Percentiles rank a stretch among this genome's conserved stretches.
Conservation (phyloP, 2,329 filamentous ascomycete genomes). For the Alternaria burnsii region DNA sequence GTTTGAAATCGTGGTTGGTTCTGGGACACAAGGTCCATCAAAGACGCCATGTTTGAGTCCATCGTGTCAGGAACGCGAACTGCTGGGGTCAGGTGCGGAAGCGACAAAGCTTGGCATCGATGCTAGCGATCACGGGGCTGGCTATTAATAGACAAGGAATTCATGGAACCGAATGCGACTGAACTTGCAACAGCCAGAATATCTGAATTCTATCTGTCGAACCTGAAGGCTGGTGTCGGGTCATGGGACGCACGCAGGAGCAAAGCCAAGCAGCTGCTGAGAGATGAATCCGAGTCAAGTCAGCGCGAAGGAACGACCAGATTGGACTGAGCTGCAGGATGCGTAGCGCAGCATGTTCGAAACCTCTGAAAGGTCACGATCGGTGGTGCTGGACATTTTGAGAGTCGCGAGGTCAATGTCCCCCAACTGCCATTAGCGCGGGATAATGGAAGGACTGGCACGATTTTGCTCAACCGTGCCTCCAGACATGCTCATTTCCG, state of each 20-base stretch:
- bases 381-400: slow-evolving; percentile 15
- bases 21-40: slow-evolving; percentile 56
- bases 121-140: background rate
- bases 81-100: slow-evolving; percentile 7
- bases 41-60: slow-evolving; percentile 48
- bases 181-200: background rate
- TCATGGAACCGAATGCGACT: background rate
- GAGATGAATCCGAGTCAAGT: no score
- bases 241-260: background rate
- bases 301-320: slow-evolving; percentile 18
- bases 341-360: slow-evolving; percentile 19
- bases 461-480: background rate
- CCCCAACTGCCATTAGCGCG: slow-evolving; percentile 25
- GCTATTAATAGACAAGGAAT: background rate
- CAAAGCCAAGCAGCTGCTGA: background rate
- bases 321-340: slow-evolving; percentile 20
- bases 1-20: slow-evolving; percentile 64
- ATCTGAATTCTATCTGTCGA: background rate
- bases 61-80: slow-evolving; percentile 13
- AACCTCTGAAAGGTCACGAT: slow-evolving; percentile 4
- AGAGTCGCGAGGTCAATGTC: slow-evolving; percentile 8
- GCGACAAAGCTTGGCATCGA: slow-evolving; percentile 4
- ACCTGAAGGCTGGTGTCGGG: background rate
- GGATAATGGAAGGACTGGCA: slow-evolving; percentile 6
- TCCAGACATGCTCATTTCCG: no score